phyloP scores from a whole-genome alignment of 2,329 filamentous ascomycete genomes.

The Parastagonospora avenae region DNA sequence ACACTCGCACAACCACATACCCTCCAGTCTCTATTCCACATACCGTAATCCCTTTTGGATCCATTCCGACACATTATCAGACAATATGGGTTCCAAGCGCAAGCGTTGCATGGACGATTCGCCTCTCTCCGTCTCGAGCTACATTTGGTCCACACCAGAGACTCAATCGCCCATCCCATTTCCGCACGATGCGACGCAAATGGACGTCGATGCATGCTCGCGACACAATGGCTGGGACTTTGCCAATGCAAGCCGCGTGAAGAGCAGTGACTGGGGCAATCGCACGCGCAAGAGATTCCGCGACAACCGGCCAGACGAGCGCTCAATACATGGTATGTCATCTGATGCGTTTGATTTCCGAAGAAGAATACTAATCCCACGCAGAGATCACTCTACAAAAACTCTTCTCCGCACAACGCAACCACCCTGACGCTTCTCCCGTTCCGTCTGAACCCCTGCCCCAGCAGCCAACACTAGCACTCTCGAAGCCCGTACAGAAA shows the following conservation, averaged over 20 bases:
- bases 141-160: conserved; percentile 38
- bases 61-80: neutral
- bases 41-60: neutral
- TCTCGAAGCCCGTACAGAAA: conserved; percentile 40
- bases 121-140: conserved; percentile 50
- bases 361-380: neutral
- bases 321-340: conserved; percentile 58
- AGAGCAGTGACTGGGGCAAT: conserved; percentile 54
- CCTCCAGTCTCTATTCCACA: neutral
- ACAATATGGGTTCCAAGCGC: conserved; percentile 61
- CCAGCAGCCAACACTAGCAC: conserved; percentile 7
- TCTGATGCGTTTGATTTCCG: too few species aligned
- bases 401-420: conserved; percentile 52
- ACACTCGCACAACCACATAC: neutral
- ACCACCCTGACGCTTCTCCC: conserved; percentile 35
- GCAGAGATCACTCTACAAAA: conserved; percentile 53
- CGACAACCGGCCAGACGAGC: conserved; percentile 63
- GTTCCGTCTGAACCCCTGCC: conserved; percentile 28
- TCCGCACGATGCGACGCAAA: conserved; percentile 29
- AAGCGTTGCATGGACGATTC: conserved; percentile 59
- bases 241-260: conserved; percentile 28
- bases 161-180: conserved; percentile 34
- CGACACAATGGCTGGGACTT: conserved; percentile 32
- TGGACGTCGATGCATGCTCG: conserved; percentile 18
- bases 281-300: conserved; percentile 65